Evolutionary conservation across 306 rosid species (phyloP).

Genomic region (Sicyos baderoa): DNA sequence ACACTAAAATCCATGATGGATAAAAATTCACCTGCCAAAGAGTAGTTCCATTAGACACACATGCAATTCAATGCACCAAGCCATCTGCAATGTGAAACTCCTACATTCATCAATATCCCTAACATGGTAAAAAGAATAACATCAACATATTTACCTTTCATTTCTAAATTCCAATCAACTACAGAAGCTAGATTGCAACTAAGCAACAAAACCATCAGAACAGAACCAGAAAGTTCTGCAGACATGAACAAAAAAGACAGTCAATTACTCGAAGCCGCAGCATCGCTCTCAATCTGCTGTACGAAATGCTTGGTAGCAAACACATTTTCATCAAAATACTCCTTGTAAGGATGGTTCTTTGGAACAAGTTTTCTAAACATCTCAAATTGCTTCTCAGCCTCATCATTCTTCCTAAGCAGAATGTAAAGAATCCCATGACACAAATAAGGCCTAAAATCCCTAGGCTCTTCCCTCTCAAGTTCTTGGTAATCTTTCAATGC

Average conservation of each 20-base stretch:
- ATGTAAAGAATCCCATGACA: constrained; percentile 84
- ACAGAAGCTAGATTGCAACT: neutral
- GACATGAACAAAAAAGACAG: constrained; percentile 5
- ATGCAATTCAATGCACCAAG: constrained; percentile 1
- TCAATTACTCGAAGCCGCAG: constrained; percentile 31
- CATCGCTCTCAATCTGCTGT: constrained; percentile 38
- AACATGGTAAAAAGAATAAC: neutral
- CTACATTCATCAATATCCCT: neutral
- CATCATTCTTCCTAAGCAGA: constrained; percentile 55
- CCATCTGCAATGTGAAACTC: neutral
- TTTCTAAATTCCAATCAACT: neutral
- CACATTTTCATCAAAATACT: constrained; percentile 68
- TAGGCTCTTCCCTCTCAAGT: constrained; percentile 66
- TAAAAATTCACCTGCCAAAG: neutral
- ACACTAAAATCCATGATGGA: neutral
- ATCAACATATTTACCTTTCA: constrained; percentile 15
- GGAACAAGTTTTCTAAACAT: constrained; percentile 68
- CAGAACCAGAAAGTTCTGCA: constrained; percentile 19
- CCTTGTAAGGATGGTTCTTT: constrained; percentile 64
- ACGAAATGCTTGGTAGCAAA: constrained; percentile 45
- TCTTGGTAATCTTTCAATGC: constrained; percentile 71
- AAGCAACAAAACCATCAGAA: constrained; percentile 24
- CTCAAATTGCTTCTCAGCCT: constrained; percentile 72
- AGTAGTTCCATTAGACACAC: constrained; percentile 1
- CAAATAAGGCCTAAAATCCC: constrained; percentile 79